Evolutionary conservation across 768 basidiomycete species (phyloP), one percentile per base, ranked within the genome.

Genomic region (Fibroporia radiculosa): DNA sequence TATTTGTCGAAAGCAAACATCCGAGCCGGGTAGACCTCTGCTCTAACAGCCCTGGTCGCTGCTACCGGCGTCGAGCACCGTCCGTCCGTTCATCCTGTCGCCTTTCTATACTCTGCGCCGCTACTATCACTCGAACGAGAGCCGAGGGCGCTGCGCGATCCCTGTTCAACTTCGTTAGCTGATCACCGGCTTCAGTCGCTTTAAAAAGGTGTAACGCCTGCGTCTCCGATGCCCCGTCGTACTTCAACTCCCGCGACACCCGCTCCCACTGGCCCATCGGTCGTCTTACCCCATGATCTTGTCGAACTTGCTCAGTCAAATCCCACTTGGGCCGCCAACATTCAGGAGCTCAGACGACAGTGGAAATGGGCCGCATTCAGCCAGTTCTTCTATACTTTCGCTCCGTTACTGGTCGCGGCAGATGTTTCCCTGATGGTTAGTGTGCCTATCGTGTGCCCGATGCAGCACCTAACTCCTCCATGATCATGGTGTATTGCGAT

Each of bases 351-450:
- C 41, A 74, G 92, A 45, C 79, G 70, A 47, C 78, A 90, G 51
- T 93, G 89, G 89, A 82, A 86, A 71, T 95, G 90, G 90, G 92
- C 92, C 4, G 84, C 84, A 20, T 85, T 93, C 64, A 77, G 77
- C 64, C 90, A 93, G 62, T 93, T 95, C 73, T 83, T 89, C 66
- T 83, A 75, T 62, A 90, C 84, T 22, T 95, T 93, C 66, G 72
- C 75, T 38, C 74, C 75, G 40, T 71, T 93, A 45, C 76, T 93
- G 52, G 70, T 78, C 29, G 72, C 84, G 68, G 65, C 74, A 34
- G 84, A 87, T 56, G 75, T 92, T 50, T 71, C 85, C 33, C 65
- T 88, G 31, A 59, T 66, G 47, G 87, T 88, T 59, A 52, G 74
- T 66, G 6, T 49, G 40, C 32, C 44, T 34, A n/a, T n/a, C n/a